Base-by-base conservation (phyloP, 75 land plant genomes). In the Ceratopteris richardii region DNA sequence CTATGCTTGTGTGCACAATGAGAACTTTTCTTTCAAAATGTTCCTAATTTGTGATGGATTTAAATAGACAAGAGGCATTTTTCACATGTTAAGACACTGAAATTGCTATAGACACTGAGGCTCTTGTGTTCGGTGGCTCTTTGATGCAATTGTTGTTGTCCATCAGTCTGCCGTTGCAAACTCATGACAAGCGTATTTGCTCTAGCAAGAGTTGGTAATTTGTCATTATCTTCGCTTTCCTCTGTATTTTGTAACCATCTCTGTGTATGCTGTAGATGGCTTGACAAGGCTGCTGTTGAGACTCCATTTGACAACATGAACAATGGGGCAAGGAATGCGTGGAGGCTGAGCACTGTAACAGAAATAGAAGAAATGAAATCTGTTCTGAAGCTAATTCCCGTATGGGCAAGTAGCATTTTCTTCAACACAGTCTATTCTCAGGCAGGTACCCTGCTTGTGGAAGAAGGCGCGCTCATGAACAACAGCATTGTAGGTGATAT, bases 401-500 rank as follows among this genome's bases (percentile, higher is more conserved):
- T 88, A 14, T 78, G 82, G 82, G 76, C 88, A 16, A 74, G 80
- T 2, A 72, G 79, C 60, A 78, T 85, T 51, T 76, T 84, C 71
- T 82, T 88, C 66, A 81, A 87, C 82, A 88, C 88, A 31, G 56
- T 84, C 55, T 86, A 89, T 78, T 87, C 91, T 16, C 95, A 89
- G 57, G 77, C 88, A 77, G 71, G 61, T 13, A 89, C 95, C 1
- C 80, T 89, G 75, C 78, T 86, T 14, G 76, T 89, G 27, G 90
- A 80, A 66, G 87, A 89, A 78, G 91, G 92, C 28, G 74, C 83
- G 4, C 66, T 65, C 66, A 86, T 83, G 85, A 62, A 88, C 71
- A 55, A 77, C 11, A 67, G 71, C 43, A 13, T 66, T 16, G 60
- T 63, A 13, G 85, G 84, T 43, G 61, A 67, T 29, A 65, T 79